Evolutionary conservation across 257 asterid genomes (phyloP), one percentile per base, ranked within the genome.

Genomic region (Nicotiana noctiflora): DNA sequence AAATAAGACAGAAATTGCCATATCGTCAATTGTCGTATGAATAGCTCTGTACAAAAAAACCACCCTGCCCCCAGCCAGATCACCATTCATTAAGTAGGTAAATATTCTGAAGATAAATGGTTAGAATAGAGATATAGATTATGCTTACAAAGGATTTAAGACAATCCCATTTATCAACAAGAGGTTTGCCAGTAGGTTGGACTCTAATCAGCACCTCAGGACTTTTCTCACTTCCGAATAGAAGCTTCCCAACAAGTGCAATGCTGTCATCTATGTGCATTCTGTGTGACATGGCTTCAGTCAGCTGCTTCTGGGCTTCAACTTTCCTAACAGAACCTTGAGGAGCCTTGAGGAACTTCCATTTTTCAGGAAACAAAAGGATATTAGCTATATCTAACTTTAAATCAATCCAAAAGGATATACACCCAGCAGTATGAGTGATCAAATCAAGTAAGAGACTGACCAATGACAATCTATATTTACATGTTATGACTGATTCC

Each of bases 161-260:
- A 91, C 99, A 90, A 79, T 34, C 82, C 98, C 98, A 95, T 81
- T 95, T 96, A 85, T 93, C 91, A 67, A 88, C 97, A 59, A 95
- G 97, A 81, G 99, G 97, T 85, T 85, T 91, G 70, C 96, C 97
- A 13, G 93, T 56, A 56, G 94, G 90, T 55, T 94, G 88, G 55
- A 88, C 79, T 34, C 88, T 62, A 32, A 79, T 85, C 84, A 93
- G 85, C 87, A 90, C 82, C 85, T 87, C 77, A 79, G 92, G 82
- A 77, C 97, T 94, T 82, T 85, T 89, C 55, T 92, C 90, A 13
- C 87, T 87, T 82, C 99, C 98, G 8, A 93, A 95, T 55, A 95
- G 87, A 84, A 93, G 97, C 80, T 89, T 93, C 32, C 97, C 98
- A 0, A 95, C 80, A 55, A 93, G 88, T 63, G 85, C 46, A 19